Evolutionary conservation across 306 rosid species (phyloP).

Genomic region (Cucumis hystrix): DNA sequence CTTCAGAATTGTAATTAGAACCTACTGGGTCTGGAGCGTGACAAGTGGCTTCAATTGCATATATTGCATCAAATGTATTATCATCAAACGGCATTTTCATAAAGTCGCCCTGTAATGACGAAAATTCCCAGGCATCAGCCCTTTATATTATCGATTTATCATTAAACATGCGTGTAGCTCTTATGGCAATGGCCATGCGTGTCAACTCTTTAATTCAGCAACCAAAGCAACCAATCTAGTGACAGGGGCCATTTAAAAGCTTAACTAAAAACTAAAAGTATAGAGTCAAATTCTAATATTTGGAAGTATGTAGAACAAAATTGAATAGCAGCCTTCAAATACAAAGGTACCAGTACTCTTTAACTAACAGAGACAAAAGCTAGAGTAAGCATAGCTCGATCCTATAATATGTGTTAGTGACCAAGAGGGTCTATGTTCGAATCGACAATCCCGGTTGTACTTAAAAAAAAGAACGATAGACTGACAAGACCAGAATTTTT

Average conservation of each 20-base stretch:
- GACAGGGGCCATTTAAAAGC: neutral
- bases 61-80: conserved; percentile 75
- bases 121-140: neutral
- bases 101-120: conserved; percentile 64
- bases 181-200: neutral
- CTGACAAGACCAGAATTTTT: neutral
- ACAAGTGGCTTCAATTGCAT: conserved; percentile 98
- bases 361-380: neutral
- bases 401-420: too few relatives aligned
- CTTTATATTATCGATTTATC: neutral
- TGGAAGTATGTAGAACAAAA: neutral
- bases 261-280: neutral
- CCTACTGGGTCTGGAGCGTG: conserved; percentile 95
- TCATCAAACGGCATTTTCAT: conserved; percentile 86
- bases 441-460: too few relatives aligned
- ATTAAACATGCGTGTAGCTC: neutral
- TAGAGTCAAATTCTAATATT: neutral
- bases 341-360: neutral
- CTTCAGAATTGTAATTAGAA: neutral
- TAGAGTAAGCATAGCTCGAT: too few relatives aligned
- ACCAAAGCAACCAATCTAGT: neutral
- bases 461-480: too few relatives aligned
- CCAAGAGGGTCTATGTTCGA: too few relatives aligned
- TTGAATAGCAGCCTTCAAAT: neutral
- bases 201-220: neutral